Conservation (phyloP, 2,329 filamentous ascomycete species). For the Talaromyces albobiverticillius region DNA sequence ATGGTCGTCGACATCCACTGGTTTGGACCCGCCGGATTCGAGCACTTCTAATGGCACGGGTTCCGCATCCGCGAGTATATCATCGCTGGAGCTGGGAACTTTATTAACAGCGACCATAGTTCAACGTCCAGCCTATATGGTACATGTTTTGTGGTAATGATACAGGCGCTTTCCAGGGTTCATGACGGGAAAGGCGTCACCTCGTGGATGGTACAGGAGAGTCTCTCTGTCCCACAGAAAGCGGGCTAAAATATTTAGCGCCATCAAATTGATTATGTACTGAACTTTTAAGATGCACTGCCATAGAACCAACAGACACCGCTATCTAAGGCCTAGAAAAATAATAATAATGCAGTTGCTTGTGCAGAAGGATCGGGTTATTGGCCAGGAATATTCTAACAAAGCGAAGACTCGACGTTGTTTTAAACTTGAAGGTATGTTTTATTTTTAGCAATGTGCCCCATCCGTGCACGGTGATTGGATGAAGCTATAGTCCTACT, state of each 20-base stretch:
- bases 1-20: constrained; percentile 3
- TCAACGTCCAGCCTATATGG: neutral
- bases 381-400: too few relatives aligned
- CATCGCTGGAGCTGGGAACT: neutral
- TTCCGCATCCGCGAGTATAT: neutral
- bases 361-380: too few relatives aligned
- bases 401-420: neutral
- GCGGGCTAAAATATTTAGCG: neutral
- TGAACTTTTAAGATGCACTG: too few relatives aligned
- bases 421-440: neutral
- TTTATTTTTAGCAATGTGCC: too few relatives aligned
- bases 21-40: constrained; percentile 9
- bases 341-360: too few relatives aligned
- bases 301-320: too few relatives aligned
- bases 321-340: too few relatives aligned
- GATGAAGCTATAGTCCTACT: neutral
- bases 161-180: neutral
- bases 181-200: neutral
- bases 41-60: constrained; percentile 11
- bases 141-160: neutral
- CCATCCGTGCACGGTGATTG: neutral
- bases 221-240: too few relatives aligned
- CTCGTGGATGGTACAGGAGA: too few relatives aligned
- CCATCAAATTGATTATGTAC: neutral
- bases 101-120: neutral